These are phyloP conservation scores for Nicotiana obtusifolia DNA, from an alignment of 257 asterid species.

Conservation along the genomic window DNA sequence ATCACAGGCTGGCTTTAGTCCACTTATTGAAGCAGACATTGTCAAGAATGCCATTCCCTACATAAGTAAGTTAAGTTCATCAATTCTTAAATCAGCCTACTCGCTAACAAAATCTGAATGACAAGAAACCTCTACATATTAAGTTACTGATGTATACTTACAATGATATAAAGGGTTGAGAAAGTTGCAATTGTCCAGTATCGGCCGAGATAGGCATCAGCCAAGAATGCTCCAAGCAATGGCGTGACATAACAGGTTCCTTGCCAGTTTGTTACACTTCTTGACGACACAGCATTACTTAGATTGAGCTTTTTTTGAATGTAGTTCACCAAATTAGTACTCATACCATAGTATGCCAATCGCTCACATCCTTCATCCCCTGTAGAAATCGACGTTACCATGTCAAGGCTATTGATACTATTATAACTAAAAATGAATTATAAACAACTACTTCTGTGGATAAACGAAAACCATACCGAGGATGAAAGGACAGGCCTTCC, in stretches of 20 bases:
- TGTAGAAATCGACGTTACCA: slow-evolving; percentile 10
- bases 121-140: not conserved
- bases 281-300: slow-evolving; percentile 45
- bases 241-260: slow-evolving; percentile 84
- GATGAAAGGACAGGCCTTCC: slow-evolving; percentile 77
- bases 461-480: slow-evolving; percentile 36
- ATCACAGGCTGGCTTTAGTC: slow-evolving; percentile 53
- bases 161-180: slow-evolving; percentile 51
- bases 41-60: slow-evolving; percentile 89
- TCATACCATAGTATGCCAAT: slow-evolving; percentile 85
- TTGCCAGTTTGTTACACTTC: slow-evolving; percentile 58
- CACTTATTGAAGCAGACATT: slow-evolving; percentile 51
- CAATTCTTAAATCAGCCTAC: not conserved
- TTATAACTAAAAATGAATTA: not conserved
- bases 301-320: slow-evolving; percentile 38
- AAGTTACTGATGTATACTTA: slow-evolving; percentile 19
- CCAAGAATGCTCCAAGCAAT: slow-evolving; percentile 67
- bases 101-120: not conserved
- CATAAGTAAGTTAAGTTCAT: not conserved
- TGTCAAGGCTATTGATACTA: not conserved
- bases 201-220: slow-evolving; percentile 74
- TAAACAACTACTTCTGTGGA: not conserved
- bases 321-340: slow-evolving; percentile 76
- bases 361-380: slow-evolving; percentile 80
- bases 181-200: slow-evolving; percentile 66